Evolutionary conservation across 129 eudicot genomes (phyloP).

Genomic region (Smallanthus sonchifolius): DNA sequence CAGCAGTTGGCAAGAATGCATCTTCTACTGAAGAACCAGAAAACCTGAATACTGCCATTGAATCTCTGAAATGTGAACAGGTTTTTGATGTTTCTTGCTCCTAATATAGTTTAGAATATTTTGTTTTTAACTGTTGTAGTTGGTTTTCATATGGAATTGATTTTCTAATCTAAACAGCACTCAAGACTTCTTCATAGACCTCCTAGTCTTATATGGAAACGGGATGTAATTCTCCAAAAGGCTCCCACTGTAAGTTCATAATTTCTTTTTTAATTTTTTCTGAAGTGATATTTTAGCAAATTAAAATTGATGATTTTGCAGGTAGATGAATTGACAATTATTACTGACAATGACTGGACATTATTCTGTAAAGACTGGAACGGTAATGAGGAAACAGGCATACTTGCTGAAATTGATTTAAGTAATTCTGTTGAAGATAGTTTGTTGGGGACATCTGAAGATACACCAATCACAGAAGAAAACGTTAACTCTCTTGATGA

Average conservation of each 20-base stretch:
- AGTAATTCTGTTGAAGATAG: conserved; percentile 32
- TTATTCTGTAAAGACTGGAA: conserved; percentile 83
- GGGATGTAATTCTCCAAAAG: conserved; percentile 72
- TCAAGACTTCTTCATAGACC: conserved; percentile 76
- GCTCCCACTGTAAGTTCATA: conserved; percentile 51
- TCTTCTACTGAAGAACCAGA: conserved; percentile 58
- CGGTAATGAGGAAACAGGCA: conserved; percentile 46
- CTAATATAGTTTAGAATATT: not conserved
- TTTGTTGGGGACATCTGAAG: conserved; percentile 38
- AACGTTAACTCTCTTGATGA: conserved; percentile 42
- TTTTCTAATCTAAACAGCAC: conserved; percentile 49
- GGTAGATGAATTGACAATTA: conserved; percentile 70
- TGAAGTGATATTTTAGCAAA: not conserved
- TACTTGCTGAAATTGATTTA: conserved; percentile 56
- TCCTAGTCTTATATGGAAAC: conserved; percentile 68
- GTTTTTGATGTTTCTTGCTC: conserved; percentile 25
- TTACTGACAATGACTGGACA: conserved; percentile 78
- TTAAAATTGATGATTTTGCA: conserved; percentile 14
- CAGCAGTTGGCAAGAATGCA: conserved; percentile 73
- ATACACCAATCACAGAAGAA: conserved; percentile 55
- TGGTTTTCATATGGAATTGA: not conserved
- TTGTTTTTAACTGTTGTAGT: not conserved
- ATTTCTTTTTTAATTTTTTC: not conserved
- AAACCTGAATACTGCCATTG: conserved; percentile 36
- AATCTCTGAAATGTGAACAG: conserved; percentile 65